These are phyloP conservation scores for Neophaeococcomyces aloes DNA, from an alignment of 2,329 filamentous ascomycete genomes.

Conservation along the genomic window DNA sequence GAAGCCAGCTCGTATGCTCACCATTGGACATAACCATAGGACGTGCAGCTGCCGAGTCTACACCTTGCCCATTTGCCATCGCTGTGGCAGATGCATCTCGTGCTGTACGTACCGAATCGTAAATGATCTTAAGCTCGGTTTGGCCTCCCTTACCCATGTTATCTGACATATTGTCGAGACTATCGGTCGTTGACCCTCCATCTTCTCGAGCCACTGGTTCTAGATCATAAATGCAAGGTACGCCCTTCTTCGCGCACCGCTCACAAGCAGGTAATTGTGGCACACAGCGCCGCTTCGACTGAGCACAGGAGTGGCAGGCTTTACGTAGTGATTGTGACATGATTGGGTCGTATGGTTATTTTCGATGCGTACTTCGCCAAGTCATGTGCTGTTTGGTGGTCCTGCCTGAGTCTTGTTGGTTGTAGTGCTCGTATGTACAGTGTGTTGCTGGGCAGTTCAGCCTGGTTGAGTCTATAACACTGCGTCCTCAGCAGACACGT, in stretches of 20 bases:
- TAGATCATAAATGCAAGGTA: slow-evolving; percentile 39
- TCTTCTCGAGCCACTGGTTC: slow-evolving; percentile 14
- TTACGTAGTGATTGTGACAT: slow-evolving; percentile 32
- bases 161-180: background rate
- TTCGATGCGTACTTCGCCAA: too few relatives aligned
- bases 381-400: too few relatives aligned
- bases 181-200: background rate
- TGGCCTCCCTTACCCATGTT: background rate
- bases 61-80: slow-evolving; percentile 3
- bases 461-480: too few relatives aligned
- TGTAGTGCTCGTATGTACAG: too few relatives aligned
- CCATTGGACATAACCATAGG: slow-evolving; percentile 3
- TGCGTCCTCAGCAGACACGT: too few relatives aligned
- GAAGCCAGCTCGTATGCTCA: background rate
- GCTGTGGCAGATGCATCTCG: slow-evolving; percentile 11
- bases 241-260: slow-evolving; percentile 40
- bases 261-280: slow-evolving; percentile 42
- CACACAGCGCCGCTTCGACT: slow-evolving; percentile 49
- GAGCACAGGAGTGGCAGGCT: slow-evolving; percentile 47
- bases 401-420: too few relatives aligned
- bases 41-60: background rate
- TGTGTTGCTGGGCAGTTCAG: too few relatives aligned
- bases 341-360: too few relatives aligned
- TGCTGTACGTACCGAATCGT: slow-evolving; percentile 13
- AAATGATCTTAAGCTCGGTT: slow-evolving; percentile 8